Evolutionary conservation across 2,329 filamentous ascomycete species (phyloP), one percentile per base, ranked within the genome.

Genomic region (Colletotrichum shisoi): DNA sequence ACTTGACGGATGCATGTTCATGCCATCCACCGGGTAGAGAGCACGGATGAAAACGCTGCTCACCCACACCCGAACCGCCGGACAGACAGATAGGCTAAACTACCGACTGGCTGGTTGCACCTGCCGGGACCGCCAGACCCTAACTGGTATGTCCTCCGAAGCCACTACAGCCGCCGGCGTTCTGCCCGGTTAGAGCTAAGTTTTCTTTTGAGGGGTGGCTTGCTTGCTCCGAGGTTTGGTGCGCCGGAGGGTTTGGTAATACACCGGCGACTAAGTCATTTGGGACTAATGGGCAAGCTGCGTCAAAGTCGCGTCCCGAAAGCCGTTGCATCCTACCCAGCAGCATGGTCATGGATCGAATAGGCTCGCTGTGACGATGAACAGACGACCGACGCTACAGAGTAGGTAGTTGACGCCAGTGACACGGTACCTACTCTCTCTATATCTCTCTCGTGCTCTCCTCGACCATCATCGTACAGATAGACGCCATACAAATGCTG

Each of bases 201-300:
- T 21, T 56, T 54, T 49, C 24, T 61, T 61, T 56, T 61, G 21
- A 5, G 15, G 12, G 49, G 57, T 48, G 45, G 57, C 49, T 39
- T 59, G 19, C 46, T 21, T 44, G 21, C 62, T 44, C 37, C 12
- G 13, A 31, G 17, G 37, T 42, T 61, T 54, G 62, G 57, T 65
- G 57, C 49, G 49, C 62, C 62, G 57, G 49, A 65, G 34, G 49
- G 57, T 48, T 54, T 61, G 62, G 62, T 54, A 8, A 9, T 34
- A 64, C 57, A 61, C 48, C 57, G 57, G 62, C 48, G 57, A 61
- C 42, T 61, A 61, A 40, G 24, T 65, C 7, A 34, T 61, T 15
- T 40, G 17, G 48, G 40, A 42, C 56, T 60, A 62, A 45, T 39
- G 31, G 37, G 8, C 40, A 60, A 15, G 48, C 49, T 27, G 24